These are phyloP conservation scores for Cucurbita moschata DNA, from an alignment of 306 rosid genomes.

Conservation along the genomic window DNA sequence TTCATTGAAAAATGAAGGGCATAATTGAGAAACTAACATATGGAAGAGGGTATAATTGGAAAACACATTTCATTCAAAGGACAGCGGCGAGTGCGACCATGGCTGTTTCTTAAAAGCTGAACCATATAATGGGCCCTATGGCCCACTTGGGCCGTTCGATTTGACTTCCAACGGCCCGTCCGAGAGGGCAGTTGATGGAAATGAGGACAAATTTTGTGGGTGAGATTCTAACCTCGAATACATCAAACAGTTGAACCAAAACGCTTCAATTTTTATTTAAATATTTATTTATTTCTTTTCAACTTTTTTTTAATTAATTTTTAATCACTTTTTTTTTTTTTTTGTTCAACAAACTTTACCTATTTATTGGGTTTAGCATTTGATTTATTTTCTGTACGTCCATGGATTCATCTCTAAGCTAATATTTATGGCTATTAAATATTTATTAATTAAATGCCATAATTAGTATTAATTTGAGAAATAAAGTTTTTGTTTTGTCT, in stretches of 20 bases:
- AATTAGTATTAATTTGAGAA: not conserved
- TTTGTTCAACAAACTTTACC: not conserved
- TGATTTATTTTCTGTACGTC: not conserved
- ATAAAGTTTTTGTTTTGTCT: not conserved
- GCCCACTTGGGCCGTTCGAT: not conserved
- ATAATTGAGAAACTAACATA: not conserved
- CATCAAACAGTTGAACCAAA: not conserved
- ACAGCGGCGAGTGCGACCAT: not conserved
- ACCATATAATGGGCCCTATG: not conserved
- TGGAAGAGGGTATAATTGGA: not conserved
- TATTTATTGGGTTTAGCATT: not conserved
- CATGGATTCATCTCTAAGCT: not conserved
- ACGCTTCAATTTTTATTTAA: not conserved
- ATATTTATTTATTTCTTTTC: not conserved
- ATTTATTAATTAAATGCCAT: not conserved
- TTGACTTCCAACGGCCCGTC: conserved; percentile 1
- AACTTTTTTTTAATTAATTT: not conserved
- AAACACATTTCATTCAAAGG: not conserved
- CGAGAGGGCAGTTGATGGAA: not conserved
- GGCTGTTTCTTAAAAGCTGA: not conserved
- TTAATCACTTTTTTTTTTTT: not conserved
- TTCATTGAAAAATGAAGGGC: not conserved
- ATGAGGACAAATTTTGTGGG: not conserved
- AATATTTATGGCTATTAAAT: not conserved
- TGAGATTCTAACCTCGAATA: not conserved